These are phyloP conservation scores for Saccharomycopsis fodiens DNA, from an alignment of 805 yeast species.

Conservation along the genomic window DNA sequence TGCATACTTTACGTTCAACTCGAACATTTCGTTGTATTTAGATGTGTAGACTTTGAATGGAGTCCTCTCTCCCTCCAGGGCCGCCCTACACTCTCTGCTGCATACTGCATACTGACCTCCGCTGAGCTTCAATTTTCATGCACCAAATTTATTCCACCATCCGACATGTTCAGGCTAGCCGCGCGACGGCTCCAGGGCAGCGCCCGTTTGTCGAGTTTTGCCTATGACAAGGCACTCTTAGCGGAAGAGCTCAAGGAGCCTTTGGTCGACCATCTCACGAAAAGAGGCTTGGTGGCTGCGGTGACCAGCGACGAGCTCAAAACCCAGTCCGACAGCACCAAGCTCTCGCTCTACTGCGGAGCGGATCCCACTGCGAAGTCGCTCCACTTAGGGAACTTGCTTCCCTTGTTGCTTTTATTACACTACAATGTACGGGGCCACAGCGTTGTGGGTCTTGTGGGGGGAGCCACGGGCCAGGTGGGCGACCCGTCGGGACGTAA, in stretches of 20 bases:
- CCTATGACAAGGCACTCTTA: constrained; percentile 22
- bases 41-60: too few species aligned
- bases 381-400: constrained; percentile 81
- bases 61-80: too few species aligned
- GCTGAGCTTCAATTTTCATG: too few species aligned
- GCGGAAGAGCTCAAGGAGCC: constrained; percentile 31
- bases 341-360: constrained; percentile 70
- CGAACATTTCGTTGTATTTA: too few species aligned
- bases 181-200: background rate
- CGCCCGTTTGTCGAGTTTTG: constrained; percentile 12
- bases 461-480: constrained; percentile 92
- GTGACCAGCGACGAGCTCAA: constrained; percentile 30
- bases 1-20: too few species aligned
- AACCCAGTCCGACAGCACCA: constrained; percentile 23
- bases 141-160: too few species aligned
- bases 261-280: constrained; percentile 32
- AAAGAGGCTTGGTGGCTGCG: constrained; percentile 40
- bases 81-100: too few species aligned
- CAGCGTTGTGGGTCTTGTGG: constrained; percentile 73
- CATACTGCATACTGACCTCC: too few species aligned
- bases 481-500: constrained; percentile 95
- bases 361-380: constrained; percentile 95
- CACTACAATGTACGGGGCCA: constrained; percentile 86
- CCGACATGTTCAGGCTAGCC: background rate
- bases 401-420: constrained; percentile 78